Percentiles rank a stretch among this genome's conserved stretches.
Conservation (phyloP, 768 basidiomycete species). For the Leccinum olivaceopallidum region DNA sequence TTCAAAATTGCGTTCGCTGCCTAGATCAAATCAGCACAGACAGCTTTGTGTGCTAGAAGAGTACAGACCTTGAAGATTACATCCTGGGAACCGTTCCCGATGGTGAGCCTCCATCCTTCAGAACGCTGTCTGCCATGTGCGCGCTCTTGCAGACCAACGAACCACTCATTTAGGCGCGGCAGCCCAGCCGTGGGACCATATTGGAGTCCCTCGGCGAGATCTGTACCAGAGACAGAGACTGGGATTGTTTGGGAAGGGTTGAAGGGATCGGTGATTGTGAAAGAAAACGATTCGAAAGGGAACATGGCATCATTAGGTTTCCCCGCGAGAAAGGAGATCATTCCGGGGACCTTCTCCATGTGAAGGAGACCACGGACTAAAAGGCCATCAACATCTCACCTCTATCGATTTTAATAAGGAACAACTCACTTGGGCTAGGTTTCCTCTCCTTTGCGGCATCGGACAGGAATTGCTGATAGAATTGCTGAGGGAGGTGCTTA, state of each 20-base stretch:
- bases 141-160: constrained; percentile 66
- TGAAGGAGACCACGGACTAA: constrained; percentile 72
- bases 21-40: constrained; percentile 39
- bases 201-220: constrained; percentile 71
- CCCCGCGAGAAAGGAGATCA: constrained; percentile 84
- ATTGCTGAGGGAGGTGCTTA: constrained; percentile 46
- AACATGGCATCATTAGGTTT: constrained; percentile 92
- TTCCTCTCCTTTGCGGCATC: constrained; percentile 57
- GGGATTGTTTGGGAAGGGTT: constrained; percentile 45
- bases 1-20: constrained; percentile 70
- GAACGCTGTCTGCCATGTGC: constrained; percentile 62
- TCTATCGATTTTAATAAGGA: neutral
- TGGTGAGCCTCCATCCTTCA: constrained; percentile 72
- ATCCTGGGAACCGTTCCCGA: constrained; percentile 90
- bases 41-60: neutral
- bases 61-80: constrained; percentile 74
- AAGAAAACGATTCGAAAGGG: constrained; percentile 81
- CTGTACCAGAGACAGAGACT: constrained; percentile 55
- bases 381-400: constrained; percentile 2
- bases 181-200: constrained; percentile 75
- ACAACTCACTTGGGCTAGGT: constrained; percentile 59
- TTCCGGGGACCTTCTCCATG: constrained; percentile 73
- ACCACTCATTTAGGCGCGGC: constrained; percentile 63
- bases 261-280: constrained; percentile 55
- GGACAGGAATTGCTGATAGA: constrained; percentile 64